Evolutionary conservation across 2,329 filamentous ascomycete genomes (phyloP).

Genomic region (Cladosporium colombiae): DNA sequence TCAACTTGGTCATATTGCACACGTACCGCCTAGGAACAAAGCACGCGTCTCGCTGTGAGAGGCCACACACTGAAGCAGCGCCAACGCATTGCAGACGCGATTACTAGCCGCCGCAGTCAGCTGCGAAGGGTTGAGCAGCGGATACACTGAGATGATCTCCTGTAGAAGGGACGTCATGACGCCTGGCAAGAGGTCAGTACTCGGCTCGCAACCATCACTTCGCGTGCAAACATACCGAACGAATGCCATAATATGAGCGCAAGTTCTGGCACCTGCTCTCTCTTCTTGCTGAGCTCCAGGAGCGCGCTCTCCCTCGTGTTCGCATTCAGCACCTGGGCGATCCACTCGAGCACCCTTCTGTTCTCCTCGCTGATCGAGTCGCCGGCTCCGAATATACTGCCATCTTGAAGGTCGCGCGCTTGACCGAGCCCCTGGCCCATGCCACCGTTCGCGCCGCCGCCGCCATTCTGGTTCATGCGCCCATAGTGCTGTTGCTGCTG

Average conservation of each 20-base stretch:
- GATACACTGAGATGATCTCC: constrained; percentile 99
- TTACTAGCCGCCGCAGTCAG: constrained; percentile 97
- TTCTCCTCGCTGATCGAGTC: constrained; percentile 70
- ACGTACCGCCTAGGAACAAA: constrained; percentile 85
- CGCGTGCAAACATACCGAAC: constrained; percentile 69
- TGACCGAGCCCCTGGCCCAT: constrained; percentile 22
- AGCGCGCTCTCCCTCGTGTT: constrained; percentile 85
- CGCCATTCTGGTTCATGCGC: constrained; percentile 53
- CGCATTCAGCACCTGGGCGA: constrained; percentile 86
- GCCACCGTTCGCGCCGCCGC: constrained; percentile 23
- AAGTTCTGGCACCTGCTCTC: constrained; percentile 94
- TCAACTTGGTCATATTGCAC: not conserved
- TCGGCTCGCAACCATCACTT: not conserved
- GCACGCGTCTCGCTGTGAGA: constrained; percentile 95
- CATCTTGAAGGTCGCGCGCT: constrained; percentile 27
- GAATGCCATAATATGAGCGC: constrained; percentile 98
- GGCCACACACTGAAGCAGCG: constrained; percentile 92
- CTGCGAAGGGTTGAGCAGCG: constrained; percentile 92
- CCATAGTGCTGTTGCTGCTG: constrained; percentile 36
- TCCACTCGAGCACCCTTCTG: constrained; percentile 86
- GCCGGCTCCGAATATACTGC: constrained; percentile 36
- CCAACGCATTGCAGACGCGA: constrained; percentile 94
- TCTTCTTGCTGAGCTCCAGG: constrained; percentile 95
- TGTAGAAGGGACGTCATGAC: constrained; percentile 98
- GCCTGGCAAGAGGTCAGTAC: constrained; percentile 54